These are phyloP conservation scores for Naganishia sp. DNA, from an alignment of 1,284 basidiomycete species.

Conservation along the genomic window DNA sequence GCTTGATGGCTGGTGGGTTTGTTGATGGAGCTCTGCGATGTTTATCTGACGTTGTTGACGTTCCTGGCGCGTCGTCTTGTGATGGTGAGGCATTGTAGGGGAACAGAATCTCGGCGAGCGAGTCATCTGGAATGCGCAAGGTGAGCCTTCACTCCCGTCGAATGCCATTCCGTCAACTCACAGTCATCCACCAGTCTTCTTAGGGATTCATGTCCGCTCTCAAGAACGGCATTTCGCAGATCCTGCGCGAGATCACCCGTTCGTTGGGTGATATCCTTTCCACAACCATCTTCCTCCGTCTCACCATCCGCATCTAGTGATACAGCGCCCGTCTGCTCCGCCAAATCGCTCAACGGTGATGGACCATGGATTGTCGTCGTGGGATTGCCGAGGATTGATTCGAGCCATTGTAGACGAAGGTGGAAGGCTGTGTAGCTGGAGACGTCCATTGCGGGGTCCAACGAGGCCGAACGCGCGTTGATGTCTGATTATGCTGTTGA, in stretches of 20 bases:
- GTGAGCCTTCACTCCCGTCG: no score
- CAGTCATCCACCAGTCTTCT: conserved; percentile 26
- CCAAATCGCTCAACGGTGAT: neutral
- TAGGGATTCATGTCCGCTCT: conserved; percentile 21
- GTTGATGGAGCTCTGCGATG: neutral
- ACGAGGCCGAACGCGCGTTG: no score
- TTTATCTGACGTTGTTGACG: no score
- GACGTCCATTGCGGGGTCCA: conserved; percentile 13
- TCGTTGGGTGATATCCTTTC: conserved; percentile 9
- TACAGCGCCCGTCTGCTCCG: no score
- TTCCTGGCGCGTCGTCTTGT: neutral
- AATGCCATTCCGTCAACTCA: neutral
- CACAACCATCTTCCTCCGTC: neutral
- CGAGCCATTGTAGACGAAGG: conserved; percentile 25
- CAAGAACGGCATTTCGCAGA: conserved; percentile 6
- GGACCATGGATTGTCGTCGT: neutral
- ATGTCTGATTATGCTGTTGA: no score
- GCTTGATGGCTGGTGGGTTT: neutral
- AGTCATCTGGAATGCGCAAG: conserved; percentile 8
- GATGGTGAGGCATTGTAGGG: conserved; percentile 5
- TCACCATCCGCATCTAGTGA: neutral
- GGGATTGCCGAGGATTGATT: conserved; percentile 16
- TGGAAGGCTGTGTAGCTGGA: conserved; percentile 16
- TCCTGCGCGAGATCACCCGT: conserved; percentile 13
- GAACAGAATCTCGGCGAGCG: conserved; percentile 6